These are phyloP conservation scores for Beauveria medogensis DNA, from an alignment of 2,329 filamentous ascomycete genomes.

Conservation along the genomic window DNA sequence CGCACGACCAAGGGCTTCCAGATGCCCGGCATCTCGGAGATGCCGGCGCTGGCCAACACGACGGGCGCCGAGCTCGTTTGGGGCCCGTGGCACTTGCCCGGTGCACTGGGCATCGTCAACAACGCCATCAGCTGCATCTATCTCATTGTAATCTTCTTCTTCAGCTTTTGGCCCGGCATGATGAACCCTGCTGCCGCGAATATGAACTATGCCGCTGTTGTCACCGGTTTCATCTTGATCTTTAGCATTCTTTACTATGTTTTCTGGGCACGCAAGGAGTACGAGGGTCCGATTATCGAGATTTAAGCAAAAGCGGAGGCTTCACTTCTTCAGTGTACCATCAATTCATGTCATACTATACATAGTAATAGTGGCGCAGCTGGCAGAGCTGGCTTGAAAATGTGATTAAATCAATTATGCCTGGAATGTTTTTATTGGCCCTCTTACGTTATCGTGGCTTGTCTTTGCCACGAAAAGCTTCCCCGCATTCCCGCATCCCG, in stretches of 20 bases:
- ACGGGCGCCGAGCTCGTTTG: slow-evolving; percentile 29
- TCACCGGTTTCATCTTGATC: slow-evolving; percentile 19
- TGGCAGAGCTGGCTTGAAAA: neutral
- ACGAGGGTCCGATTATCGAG: slow-evolving; percentile 35
- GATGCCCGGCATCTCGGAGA: slow-evolving; percentile 16
- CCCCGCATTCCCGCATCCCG: neutral
- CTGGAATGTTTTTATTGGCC: neutral
- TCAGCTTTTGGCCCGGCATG: slow-evolving; percentile 39
- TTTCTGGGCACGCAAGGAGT: slow-evolving; percentile 32
- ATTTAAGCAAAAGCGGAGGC: neutral
- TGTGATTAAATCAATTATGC: neutral
- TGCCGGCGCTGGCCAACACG: slow-evolving; percentile 24
- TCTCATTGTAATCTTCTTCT: slow-evolving; percentile 47
- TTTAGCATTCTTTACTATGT: slow-evolving; percentile 41
- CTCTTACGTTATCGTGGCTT: neutral
- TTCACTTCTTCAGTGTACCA: neutral
- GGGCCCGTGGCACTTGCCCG: slow-evolving; percentile 48
- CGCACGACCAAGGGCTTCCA: slow-evolving; percentile 21
- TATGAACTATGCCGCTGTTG: slow-evolving; percentile 5
- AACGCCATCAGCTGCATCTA: slow-evolving; percentile 47
- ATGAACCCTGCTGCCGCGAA: neutral
- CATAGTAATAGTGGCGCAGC: neutral
- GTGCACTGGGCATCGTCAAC: slow-evolving; percentile 42
- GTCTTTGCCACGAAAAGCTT: neutral
- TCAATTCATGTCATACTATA: neutral